Evolutionary conservation across 495 filamentous ascomycete species (phyloP).

Genomic region (Barbatosphaeria neglecta): DNA sequence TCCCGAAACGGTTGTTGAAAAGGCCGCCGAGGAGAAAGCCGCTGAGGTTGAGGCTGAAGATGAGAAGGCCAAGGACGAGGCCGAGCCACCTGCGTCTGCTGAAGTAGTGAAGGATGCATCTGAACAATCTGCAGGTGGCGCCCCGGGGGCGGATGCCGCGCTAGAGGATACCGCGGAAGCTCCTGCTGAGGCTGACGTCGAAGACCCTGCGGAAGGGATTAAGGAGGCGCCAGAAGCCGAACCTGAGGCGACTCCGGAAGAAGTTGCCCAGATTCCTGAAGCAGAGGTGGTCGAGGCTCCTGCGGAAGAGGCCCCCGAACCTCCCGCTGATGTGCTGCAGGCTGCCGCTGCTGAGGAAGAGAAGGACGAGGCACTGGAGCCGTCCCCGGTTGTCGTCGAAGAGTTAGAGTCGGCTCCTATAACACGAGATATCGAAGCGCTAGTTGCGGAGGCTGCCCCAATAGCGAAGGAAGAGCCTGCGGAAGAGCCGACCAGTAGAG

Average conservation of each 20-base stretch:
- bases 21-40: background rate
- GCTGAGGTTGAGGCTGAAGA: background rate
- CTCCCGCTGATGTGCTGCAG: background rate
- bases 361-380: background rate
- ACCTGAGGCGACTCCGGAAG: constrained; percentile 3
- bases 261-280: constrained; percentile 9
- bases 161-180: background rate
- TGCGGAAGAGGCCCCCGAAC: constrained; percentile 6
- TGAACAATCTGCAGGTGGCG: background rate
- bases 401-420: background rate
- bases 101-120: background rate
- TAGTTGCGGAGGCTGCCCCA: background rate
- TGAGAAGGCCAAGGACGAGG: background rate
- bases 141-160: too few species aligned
- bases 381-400: background rate
- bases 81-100: background rate
- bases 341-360: background rate
- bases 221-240: background rate
- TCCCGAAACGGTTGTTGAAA: background rate
- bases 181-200: background rate
- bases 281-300: constrained; percentile 2
- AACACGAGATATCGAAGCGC: background rate
- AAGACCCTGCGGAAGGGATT: background rate
- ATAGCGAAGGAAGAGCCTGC: background rate
- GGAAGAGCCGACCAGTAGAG: background rate